Evolutionary conservation across 768 basidiomycete genomes (phyloP).

Genomic region (Tephrocybe sp.): DNA sequence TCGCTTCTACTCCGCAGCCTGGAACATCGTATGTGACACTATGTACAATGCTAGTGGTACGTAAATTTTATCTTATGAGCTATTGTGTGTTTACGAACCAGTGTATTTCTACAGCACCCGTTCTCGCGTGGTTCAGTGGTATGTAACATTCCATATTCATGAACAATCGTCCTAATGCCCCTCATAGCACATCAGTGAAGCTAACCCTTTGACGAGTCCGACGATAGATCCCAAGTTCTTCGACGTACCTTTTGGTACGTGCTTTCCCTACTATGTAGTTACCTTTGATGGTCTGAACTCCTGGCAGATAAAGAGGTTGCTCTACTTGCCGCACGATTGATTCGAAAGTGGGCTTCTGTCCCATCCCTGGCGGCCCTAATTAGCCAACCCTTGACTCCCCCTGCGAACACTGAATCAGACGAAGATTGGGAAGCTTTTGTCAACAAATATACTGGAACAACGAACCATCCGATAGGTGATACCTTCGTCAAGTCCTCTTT

Average conservation of each 20-base stretch:
- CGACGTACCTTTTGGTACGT: not conserved
- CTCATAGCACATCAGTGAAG: constrained; percentile 7
- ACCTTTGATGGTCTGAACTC: not conserved
- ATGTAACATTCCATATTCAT: not conserved
- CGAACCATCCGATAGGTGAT: constrained; percentile 1
- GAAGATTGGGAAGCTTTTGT: not conserved
- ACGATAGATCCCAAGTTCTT: constrained; percentile 1
- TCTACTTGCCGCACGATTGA: not conserved
- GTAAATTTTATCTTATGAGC: not conserved
- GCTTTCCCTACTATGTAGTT: not conserved
- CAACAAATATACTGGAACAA: not conserved
- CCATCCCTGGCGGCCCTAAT: not conserved
- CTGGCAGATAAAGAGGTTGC: not conserved
- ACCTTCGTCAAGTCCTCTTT: not conserved
- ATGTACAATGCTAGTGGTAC: not conserved
- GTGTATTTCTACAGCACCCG: not conserved
- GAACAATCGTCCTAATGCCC: not conserved
- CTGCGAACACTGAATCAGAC: not conserved
- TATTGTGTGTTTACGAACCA: too few relatives aligned
- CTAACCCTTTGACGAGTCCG: not conserved
- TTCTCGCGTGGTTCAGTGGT: constrained; percentile 3
- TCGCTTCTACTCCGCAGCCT: not conserved
- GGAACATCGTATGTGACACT: not conserved
- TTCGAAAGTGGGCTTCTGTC: not conserved
- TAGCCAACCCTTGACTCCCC: not conserved